phyloP scores from a whole-genome alignment of 345 rosid species.

The Dimocarpus longan region DNA sequence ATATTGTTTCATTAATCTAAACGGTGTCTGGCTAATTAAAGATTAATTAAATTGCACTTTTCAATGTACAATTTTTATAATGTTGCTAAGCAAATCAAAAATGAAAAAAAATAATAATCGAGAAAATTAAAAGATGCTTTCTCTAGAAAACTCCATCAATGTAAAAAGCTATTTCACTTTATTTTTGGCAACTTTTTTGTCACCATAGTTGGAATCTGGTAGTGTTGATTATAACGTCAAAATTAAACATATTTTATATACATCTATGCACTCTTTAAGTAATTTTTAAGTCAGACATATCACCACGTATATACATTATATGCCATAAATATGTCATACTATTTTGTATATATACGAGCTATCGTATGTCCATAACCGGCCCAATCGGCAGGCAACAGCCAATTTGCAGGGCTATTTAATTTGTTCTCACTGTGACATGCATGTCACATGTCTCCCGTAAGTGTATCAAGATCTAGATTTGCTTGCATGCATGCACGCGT shows the following conservation, averaged over 20 bases:
- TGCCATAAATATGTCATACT: not conserved
- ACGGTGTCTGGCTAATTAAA: not conserved
- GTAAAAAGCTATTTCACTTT: slow-evolving; percentile 12
- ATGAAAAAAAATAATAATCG: not conserved
- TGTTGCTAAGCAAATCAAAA: not conserved
- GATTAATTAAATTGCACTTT: not conserved
- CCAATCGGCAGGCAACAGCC: slow-evolving; percentile 34
- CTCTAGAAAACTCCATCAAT: slow-evolving; percentile 15
- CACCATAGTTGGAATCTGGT: slow-evolving; percentile 36
- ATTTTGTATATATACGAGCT: not conserved
- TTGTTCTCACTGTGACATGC: not conserved
- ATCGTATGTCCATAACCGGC: slow-evolving; percentile 4
- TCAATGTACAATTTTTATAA: not conserved
- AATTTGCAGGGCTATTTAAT: not conserved
- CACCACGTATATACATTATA: not conserved
- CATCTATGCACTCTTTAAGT: not conserved
- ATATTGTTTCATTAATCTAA: not conserved
- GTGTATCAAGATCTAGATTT: not conserved
- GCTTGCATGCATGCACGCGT: not conserved
- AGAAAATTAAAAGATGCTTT: slow-evolving; percentile 10
- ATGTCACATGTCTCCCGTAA: not conserved
- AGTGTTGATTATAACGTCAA: slow-evolving; percentile 12
- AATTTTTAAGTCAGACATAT: slow-evolving; percentile 5
- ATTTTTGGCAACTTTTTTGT: not conserved
- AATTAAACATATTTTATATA: slow-evolving; percentile 9